Evolutionary conservation across 208 protist genomes (phyloP), one percentile per base, ranked within the genome.

Genomic region (Strigomonas culicis): DNA sequence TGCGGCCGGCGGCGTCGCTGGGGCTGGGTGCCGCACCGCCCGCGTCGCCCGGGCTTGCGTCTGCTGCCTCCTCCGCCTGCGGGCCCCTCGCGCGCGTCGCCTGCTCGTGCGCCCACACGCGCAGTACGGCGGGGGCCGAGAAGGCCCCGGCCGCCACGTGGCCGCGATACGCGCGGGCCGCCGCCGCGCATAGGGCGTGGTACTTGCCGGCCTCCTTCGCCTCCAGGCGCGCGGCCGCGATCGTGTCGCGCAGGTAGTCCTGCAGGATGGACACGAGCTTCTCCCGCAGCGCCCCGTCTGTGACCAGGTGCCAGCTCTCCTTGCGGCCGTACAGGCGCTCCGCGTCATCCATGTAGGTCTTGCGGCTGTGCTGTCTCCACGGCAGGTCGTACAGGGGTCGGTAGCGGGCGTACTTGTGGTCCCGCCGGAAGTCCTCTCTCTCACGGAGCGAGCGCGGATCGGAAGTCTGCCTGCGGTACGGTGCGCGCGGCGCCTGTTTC

Each of bases 311-410:
- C 87, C 90, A 96, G 34, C 70, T 86, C 34, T 96, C 86, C 56
- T 93, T 96, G 19, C 90, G 71, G 17, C 90, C 90, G 70, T 94
- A 91, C 32, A 94, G 70, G 3, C 90, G 82, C 72, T 96, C 90
- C 4, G 90, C 90, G 61, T 96, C 90, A 61, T 96, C 90, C 47
- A 96, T 71, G 71, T 96, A 96, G 22, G 84, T 92, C 59, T 77
- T 72, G 32, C 67, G 63, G 60, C 87, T 88, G 31, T 78, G 57
- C 58, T 88, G 75, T 10, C 82, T 72, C 87, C 90, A 96, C 60
- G 87, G 87, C 17, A 70, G 76, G 46, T 86, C 82, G 28, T 80
- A 82, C 11, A 93, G 79, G 1, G 90, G 87, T 27, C 87, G 74
- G 31, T 80, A 63, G 31, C 82, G 78, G 4, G 74, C 77, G 66